Evolutionary conservation across 2,329 filamentous ascomycete species (phyloP).

Genomic region (Colletotrichum horii): DNA sequence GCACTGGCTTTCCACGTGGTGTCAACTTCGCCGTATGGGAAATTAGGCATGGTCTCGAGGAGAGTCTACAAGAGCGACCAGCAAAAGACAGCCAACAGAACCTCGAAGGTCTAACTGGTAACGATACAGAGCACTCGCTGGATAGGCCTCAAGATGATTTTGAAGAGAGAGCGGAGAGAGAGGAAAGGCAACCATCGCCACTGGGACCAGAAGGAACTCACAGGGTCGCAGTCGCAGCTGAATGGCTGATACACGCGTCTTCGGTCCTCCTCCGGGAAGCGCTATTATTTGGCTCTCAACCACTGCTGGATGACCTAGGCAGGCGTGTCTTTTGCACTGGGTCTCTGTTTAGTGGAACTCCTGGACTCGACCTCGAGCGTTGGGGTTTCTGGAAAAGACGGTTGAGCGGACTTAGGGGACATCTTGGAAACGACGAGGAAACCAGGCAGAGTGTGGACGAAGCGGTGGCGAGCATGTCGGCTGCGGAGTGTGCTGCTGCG

Average conservation of each 20-base stretch:
- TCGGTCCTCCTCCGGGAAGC: background rate
- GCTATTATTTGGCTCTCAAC: background rate
- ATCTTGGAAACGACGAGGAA: background rate
- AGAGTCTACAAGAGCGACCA: too few species aligned
- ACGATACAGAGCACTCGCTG: too few species aligned
- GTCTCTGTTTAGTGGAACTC: background rate
- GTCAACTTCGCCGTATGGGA: too few species aligned
- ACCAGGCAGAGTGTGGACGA: background rate
- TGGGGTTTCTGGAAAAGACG: background rate
- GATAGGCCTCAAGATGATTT: too few species aligned
- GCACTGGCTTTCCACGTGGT: background rate
- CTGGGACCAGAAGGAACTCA: background rate
- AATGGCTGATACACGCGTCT: background rate
- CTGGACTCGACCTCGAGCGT: background rate
- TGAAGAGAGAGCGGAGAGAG: too few species aligned
- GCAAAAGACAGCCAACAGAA: too few species aligned
- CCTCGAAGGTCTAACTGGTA: too few species aligned
- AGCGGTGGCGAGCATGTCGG: background rate
- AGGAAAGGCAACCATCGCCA: too few species aligned
- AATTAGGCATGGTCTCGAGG: too few species aligned
- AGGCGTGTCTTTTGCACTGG: background rate
- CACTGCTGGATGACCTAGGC: background rate
- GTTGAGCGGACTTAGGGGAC: background rate
- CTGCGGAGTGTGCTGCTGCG: background rate
- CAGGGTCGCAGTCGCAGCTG: background rate